These are phyloP conservation scores for Candida vartiovaarae DNA, from an alignment of 805 yeast genomes.

Conservation along the genomic window DNA sequence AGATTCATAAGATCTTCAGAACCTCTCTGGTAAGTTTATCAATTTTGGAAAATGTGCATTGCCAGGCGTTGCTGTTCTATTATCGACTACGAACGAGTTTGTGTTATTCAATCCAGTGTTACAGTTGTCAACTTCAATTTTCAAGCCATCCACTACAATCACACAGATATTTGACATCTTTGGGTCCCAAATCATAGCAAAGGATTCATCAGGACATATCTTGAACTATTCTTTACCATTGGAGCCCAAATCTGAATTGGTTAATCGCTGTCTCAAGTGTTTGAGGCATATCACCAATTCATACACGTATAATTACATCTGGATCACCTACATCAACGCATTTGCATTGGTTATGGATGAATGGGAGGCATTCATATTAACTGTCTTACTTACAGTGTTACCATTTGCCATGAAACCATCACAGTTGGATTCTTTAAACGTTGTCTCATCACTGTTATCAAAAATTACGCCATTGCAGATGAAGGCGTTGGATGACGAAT, in stretches of 20 bases:
- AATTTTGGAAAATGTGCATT: conserved; percentile 32
- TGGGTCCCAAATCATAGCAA: conserved; percentile 14
- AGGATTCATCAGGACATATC: conserved; percentile 4
- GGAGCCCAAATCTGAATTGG: conserved; percentile 38
- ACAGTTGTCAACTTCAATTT: conserved; percentile 35
- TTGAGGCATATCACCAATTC: conserved; percentile 52
- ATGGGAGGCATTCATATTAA: conserved; percentile 52
- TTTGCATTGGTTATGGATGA: conserved; percentile 39
- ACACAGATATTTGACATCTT: conserved; percentile 5
- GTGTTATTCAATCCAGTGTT: conserved; percentile 51
- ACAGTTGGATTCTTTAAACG: conserved; percentile 9
- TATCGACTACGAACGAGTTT: conserved; percentile 30
- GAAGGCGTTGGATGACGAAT: conserved; percentile 22
- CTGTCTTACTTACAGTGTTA: conserved; percentile 42
- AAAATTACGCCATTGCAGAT: conserved; percentile 11
- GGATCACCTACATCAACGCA: conserved; percentile 59
- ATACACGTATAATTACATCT: conserved; percentile 46
- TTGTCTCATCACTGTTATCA: conserved; percentile 5
- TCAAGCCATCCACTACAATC: conserved; percentile 9
- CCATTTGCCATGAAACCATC: conserved; percentile 33
- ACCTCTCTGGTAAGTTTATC: conserved; percentile 25
- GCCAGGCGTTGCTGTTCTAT: conserved; percentile 39
- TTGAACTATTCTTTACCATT: conserved; percentile 30
- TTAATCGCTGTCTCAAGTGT: conserved; percentile 38
- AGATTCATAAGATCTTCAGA: conserved; percentile 27